Evolutionary conservation across 2,329 filamentous ascomycete genomes (phyloP), one percentile per base, ranked within the genome.

Genomic region (Colletotrichum tabaci): DNA sequence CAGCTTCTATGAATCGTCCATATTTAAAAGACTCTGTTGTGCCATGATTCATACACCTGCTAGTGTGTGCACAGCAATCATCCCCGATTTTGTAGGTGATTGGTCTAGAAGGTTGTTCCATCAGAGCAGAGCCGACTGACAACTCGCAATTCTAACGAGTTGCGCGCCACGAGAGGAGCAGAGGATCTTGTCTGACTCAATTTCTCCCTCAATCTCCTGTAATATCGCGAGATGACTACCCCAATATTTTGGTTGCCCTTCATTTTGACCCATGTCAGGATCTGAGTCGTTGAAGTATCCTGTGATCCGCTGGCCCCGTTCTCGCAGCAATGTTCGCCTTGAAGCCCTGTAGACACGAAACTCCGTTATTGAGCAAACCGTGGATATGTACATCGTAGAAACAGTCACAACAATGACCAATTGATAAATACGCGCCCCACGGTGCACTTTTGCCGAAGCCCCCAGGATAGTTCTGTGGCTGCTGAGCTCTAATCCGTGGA

Each of bases 221-320:
- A 85, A 63, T 35, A 75, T 79, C 0, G 72, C 58, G 63, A 84
- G 62, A n/a, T 81, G 80, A 2, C 44, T 18, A 0, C 80, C 83
- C 77, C 80, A 84, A 73, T 85, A 85, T 47, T 77, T 73, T 49
- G 44, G 66, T 65, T 81, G 79, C 0, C 82, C 82, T 5, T 77
- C 77, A 16, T 74, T 67, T 18, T 79, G 79, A 3, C 77, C 75
- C 61, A 84, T 49, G 57, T 79, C 74, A 1, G 82, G 79, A 57
- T 85, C 82, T 18, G 81, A 76, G 52, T 85, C 85, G 67, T 84
- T 85, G 50, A 83, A 78, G 66, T 85, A 85, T 81, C 12, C 82
- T 82, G 78, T 80, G 84, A 16, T 78, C 74, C 38, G 57, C 66
- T n/a, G 58, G 40, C 15, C 76, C 67, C 8, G 80, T 76, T 10